These are phyloP conservation scores for Rubia peregrina DNA, from an alignment of 305 asterid genomes.

Conservation along the genomic window DNA sequence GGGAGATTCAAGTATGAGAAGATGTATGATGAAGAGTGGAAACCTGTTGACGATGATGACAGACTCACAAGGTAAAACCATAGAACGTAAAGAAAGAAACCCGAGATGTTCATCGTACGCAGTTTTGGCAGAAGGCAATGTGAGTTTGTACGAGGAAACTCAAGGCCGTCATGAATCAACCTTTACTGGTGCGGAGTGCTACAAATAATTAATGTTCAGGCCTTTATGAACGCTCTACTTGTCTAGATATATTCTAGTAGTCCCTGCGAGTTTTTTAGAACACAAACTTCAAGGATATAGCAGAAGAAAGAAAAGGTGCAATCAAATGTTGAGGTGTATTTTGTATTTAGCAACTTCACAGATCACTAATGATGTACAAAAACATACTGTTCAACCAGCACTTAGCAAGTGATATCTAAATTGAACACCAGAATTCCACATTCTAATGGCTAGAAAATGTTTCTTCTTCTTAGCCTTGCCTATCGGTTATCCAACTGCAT, in stretches of 20 bases:
- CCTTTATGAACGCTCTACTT: neutral
- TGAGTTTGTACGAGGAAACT: neutral
- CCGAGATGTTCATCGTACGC: neutral
- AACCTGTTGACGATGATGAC: conserved; percentile 6
- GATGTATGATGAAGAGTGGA: conserved; percentile 19
- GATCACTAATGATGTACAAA: neutral
- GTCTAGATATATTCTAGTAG: neutral
- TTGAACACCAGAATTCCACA: neutral
- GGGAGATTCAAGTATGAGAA: conserved; percentile 36
- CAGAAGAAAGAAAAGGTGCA: no score
- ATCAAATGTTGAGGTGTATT: neutral
- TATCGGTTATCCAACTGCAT: neutral
- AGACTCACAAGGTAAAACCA: neutral
- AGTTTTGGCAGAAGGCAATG: neutral
- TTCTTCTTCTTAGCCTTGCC: neutral
- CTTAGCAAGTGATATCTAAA: neutral
- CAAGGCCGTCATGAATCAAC: neutral
- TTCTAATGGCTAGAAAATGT: neutral
- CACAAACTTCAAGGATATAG: neutral
- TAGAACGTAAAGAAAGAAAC: neutral
- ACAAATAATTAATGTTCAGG: neutral
- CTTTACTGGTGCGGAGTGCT: neutral
- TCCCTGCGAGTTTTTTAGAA: neutral
- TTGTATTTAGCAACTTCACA: neutral
- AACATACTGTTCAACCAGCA: neutral